Conservation (phyloP, 2,329 filamentous ascomycete genomes). For the Lachnellula hyalina region DNA sequence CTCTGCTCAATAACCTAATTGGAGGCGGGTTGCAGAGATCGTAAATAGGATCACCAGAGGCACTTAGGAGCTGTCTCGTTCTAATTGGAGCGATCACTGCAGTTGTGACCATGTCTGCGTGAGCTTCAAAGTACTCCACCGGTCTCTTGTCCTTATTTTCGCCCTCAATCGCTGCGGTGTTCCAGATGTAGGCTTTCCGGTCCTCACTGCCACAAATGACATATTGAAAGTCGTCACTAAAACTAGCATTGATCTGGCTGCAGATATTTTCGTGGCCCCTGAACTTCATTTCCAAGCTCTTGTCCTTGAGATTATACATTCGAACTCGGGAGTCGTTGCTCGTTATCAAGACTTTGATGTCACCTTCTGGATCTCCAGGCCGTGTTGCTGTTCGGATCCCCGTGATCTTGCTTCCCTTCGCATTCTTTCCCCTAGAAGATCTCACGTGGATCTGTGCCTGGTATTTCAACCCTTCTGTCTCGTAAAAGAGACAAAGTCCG, state of each 20-base stretch:
- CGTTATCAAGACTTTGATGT: conserved; percentile 80
- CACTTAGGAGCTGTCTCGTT: conserved; percentile 70
- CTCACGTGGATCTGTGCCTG: conserved; percentile 88
- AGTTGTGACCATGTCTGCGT: conserved; percentile 83
- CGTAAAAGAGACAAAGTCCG: conserved; percentile 83
- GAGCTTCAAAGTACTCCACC: conserved; percentile 85
- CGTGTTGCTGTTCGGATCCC: conserved; percentile 73
- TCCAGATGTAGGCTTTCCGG: conserved; percentile 86
- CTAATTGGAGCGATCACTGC: conserved; percentile 77
- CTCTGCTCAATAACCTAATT: conserved; percentile 70
- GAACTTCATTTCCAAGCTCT: conserved; percentile 81
- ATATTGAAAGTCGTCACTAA: conserved; percentile 81
- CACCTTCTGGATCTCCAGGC: conserved; percentile 48
- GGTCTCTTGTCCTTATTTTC: conserved; percentile 67
- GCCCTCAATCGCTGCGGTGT: conserved; percentile 51
- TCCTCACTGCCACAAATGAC: conserved; percentile 94
- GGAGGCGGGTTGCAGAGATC: conserved; percentile 95
- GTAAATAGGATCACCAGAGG: conserved; percentile 83
- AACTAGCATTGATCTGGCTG: conserved; percentile 84
- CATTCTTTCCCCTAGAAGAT: conserved; percentile 85
- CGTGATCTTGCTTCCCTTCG: conserved; percentile 96
- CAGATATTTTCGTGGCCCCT: conserved; percentile 85
- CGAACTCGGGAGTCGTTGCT: conserved; percentile 93
- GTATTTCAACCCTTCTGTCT: conserved; percentile 83
- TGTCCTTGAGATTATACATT: conserved; percentile 82